phyloP scores from a whole-genome alignment of 306 rosid species.

The Cyamopsis tetragonoloba region DNA sequence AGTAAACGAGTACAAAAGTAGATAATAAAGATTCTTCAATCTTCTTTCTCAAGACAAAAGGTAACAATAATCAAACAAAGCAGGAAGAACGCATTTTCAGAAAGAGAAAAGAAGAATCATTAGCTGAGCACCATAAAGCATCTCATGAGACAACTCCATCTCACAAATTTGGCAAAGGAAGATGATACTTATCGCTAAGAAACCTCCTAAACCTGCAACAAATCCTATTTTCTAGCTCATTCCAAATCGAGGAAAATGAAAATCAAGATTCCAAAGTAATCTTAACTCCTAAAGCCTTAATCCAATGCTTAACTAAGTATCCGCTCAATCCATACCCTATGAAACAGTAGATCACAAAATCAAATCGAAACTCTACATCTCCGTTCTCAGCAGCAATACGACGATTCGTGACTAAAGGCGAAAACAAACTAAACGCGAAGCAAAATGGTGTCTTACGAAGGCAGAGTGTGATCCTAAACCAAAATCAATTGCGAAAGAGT shows the following conservation, averaged over 20 bases:
- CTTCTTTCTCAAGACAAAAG: not conserved
- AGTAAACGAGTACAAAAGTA: not conserved
- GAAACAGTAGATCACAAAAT: conserved; percentile 13
- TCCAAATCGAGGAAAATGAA: conserved; percentile 17
- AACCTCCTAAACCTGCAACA: not conserved
- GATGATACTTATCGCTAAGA: not conserved
- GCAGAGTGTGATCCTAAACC: not conserved
- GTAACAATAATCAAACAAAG: not conserved
- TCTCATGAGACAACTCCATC: not conserved
- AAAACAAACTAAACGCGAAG: not conserved
- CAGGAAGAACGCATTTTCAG: not conserved
- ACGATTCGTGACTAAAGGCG: not conserved
- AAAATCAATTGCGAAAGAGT: not conserved
- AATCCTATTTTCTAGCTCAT: not conserved
- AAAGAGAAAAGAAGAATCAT: not conserved
- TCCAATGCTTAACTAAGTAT: not conserved
- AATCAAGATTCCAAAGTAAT: not conserved
- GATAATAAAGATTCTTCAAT: not conserved
- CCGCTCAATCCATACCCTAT: not conserved
- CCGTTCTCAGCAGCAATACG: not conserved
- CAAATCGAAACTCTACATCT: not conserved
- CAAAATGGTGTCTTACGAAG: not conserved
- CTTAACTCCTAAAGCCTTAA: not conserved
- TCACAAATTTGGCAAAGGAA: not conserved
- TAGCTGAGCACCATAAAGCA: not conserved